A percentile compares a stretch with the other conserved stretches of the same genome.
Evolutionary conservation across 768 basidiomycete species (phyloP).

Genomic region (Fomitopsis pulvina): DNA sequence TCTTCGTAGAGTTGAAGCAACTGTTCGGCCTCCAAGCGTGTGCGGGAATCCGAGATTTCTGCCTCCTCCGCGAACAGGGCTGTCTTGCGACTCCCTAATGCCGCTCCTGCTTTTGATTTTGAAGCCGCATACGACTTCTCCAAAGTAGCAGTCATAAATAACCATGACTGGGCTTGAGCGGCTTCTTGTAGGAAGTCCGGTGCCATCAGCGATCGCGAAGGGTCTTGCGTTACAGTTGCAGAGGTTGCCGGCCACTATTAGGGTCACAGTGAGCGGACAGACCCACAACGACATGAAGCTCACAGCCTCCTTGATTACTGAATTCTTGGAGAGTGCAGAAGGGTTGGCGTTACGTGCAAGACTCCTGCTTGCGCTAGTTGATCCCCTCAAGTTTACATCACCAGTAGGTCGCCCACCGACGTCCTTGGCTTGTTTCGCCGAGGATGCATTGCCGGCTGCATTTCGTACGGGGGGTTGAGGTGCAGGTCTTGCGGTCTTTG

Average conservation of each 20-base stretch:
- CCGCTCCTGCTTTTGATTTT: constrained; percentile 31
- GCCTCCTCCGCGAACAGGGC: constrained; percentile 34
- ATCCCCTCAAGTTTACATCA: no score
- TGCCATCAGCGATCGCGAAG: not conserved
- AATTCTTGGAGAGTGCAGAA: no score
- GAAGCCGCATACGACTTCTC: constrained; percentile 42
- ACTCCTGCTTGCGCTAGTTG: no score
- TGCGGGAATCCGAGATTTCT: constrained; percentile 33
- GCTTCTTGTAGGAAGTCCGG: constrained; percentile 37
- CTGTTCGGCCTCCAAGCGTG: constrained; percentile 38
- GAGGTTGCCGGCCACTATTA: not conserved
- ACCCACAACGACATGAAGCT: no score
- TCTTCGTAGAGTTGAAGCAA: constrained; percentile 41
- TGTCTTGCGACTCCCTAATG: constrained; percentile 28
- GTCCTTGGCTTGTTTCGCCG: no score
- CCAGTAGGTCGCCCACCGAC: no score
- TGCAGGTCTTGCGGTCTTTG: not conserved
- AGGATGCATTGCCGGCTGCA: no score
- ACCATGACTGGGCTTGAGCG: constrained; percentile 52
- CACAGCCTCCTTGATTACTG: no score
- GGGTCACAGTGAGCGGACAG: not conserved
- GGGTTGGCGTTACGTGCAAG: no score
- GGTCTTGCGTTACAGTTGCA: not conserved
- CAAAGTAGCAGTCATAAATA: constrained; percentile 51
- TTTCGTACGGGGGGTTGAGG: not conserved